Conservation (phyloP, 768 basidiomycete species). For the Pulveroboletus sp. region DNA sequence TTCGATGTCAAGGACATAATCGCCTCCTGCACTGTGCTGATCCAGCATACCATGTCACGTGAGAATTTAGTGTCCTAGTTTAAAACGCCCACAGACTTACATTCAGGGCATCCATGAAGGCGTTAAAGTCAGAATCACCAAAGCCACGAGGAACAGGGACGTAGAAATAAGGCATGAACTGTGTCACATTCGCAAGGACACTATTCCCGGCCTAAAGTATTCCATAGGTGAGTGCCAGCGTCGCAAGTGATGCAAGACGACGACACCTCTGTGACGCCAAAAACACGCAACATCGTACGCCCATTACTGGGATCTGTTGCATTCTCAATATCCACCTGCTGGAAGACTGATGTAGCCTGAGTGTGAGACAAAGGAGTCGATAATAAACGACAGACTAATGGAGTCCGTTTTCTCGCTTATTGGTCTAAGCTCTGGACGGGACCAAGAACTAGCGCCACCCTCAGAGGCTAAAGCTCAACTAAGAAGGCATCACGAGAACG, state of each 20-base stretch:
- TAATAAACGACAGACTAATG: slow-evolving; percentile 48
- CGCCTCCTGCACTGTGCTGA: slow-evolving; percentile 27
- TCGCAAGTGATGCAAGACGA: background rate
- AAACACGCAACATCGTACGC: slow-evolving; percentile 59
- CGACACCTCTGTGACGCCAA: slow-evolving; percentile 82
- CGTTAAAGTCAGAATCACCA: slow-evolving; percentile 53
- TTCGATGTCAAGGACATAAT: slow-evolving; percentile 48
- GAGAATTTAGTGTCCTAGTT: background rate
- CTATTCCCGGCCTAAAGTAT: slow-evolving; percentile 71
- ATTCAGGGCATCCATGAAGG: slow-evolving; percentile 69
- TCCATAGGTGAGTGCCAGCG: slow-evolving; percentile 1
- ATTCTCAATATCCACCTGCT: slow-evolving; percentile 92
- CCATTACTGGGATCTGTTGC: slow-evolving; percentile 42
- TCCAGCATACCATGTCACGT: background rate
- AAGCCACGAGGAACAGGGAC: slow-evolving; percentile 85
- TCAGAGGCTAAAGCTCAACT: slow-evolving; percentile 48
- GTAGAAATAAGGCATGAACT: slow-evolving; percentile 93
- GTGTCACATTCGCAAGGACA: slow-evolving; percentile 75
- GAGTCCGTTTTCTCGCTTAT: slow-evolving; percentile 59
- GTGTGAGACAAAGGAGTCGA: background rate
- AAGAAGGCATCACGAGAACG: background rate
- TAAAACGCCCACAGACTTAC: slow-evolving; percentile 41
- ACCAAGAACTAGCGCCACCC: slow-evolving; percentile 75
- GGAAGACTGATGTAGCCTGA: slow-evolving; percentile 59
- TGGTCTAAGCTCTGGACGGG: slow-evolving; percentile 51